Conservation (phyloP, 306 rosid species). For the Dalbergia cultrata region DNA sequence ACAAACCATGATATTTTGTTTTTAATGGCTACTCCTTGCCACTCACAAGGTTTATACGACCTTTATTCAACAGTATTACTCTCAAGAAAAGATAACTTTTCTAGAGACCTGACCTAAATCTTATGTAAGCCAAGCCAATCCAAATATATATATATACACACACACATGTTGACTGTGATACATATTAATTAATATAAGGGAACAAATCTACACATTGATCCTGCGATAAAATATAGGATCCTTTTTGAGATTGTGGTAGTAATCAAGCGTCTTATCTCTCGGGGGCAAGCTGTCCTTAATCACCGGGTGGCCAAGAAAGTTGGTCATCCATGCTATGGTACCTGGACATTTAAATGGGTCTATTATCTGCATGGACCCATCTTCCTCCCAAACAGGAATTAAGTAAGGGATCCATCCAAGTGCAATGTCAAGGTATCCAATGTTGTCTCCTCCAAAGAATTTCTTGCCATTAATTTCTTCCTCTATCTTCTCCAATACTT, state of each 20-base stretch:
- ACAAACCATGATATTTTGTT: no score
- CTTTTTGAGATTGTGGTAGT: constrained; percentile 42
- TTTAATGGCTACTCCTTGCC: no score
- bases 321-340: constrained; percentile 50
- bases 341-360: constrained; percentile 55
- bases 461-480: constrained; percentile 53
- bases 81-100: neutral
- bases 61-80: no score
- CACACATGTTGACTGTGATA: neutral
- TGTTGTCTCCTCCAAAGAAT: constrained; percentile 59
- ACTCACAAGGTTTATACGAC: no score
- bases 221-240: neutral
- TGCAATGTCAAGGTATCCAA: constrained; percentile 66
- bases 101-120: neutral
- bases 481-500: constrained; percentile 57
- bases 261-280: constrained; percentile 51
- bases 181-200: neutral
- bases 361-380: constrained; percentile 48
- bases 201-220: constrained; percentile 7
- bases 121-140: no score
- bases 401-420: constrained; percentile 64
- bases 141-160: neutral
- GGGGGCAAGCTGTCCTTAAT: constrained; percentile 59
- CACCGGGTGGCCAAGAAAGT: constrained; percentile 50
- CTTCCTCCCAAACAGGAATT: constrained; percentile 62